These are phyloP conservation scores for Tetradesmus obliquus DNA, from an alignment of 139 green algal genomes.

Conservation along the genomic window DNA sequence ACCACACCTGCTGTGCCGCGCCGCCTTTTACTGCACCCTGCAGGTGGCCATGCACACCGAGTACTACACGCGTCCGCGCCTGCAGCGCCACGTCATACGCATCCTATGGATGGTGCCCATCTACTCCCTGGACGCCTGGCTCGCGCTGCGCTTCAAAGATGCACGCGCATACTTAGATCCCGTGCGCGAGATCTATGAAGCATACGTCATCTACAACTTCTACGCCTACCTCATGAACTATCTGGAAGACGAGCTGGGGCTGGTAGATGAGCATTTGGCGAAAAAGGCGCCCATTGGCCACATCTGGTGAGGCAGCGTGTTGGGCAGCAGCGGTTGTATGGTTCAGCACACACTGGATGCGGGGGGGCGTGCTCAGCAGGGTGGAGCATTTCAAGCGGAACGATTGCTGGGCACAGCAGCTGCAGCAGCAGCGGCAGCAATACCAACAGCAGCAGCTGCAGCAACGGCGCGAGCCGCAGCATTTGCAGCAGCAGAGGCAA, in stretches of 20 bases:
- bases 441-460: neutral
- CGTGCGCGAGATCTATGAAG: constrained; percentile 93
- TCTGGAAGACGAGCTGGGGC: constrained; percentile 80
- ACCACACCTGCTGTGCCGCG: neutral
- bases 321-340: neutral
- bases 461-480: neutral
- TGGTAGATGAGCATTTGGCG: constrained; percentile 76
- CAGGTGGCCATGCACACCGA: constrained; percentile 95
- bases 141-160: constrained; percentile 82
- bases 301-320: constrained; percentile 61
- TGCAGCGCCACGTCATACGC: constrained; percentile 93
- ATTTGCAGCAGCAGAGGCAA: neutral
- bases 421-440: no score
- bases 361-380: no score
- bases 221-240: constrained; percentile 93
- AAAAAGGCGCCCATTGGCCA: constrained; percentile 74
- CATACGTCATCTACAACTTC: constrained; percentile 97
- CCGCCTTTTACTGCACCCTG: neutral
- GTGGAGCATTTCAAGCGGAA: no score
- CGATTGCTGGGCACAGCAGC: no score
- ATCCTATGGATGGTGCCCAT: constrained; percentile 96
- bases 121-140: constrained; percentile 90
- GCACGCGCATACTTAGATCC: constrained; percentile 84
- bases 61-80: constrained; percentile 89
- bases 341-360: no score